phyloP scores from a whole-genome alignment of 2,329 filamentous ascomycete genomes.

The Hysterium pulicare region DNA sequence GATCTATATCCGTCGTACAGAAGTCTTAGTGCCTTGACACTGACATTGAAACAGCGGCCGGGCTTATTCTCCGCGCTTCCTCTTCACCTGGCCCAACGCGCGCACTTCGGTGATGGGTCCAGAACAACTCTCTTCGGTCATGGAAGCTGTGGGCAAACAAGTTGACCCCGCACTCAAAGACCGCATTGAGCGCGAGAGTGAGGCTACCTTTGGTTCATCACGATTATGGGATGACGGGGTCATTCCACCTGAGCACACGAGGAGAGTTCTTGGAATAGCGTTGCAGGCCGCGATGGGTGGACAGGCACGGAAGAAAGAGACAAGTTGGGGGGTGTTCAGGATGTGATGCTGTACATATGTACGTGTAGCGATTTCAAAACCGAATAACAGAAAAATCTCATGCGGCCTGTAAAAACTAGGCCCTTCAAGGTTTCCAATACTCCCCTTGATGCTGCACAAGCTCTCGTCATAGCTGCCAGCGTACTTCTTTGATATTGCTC shows the following conservation, averaged over 20 bases:
- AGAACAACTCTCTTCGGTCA: constrained; percentile 86
- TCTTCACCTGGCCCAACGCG: constrained; percentile 99
- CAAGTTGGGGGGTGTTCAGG: constrained; percentile 39
- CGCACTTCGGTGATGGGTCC: constrained; percentile 93
- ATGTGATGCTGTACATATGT: no score
- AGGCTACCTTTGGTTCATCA: constrained; percentile 83
- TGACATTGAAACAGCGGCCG: constrained; percentile 57
- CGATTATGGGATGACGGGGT: constrained; percentile 72
- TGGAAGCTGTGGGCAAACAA: constrained; percentile 87
- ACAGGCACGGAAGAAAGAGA: constrained; percentile 30
- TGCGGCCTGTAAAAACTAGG: no score
- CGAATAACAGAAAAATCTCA: no score
- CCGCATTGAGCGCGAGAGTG: constrained; percentile 85
- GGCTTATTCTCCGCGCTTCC: constrained; percentile 83
- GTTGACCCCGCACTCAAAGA: constrained; percentile 76
- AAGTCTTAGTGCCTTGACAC: no score
- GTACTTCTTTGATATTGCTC: no score
- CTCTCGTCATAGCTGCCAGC: no score
- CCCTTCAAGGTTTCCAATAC: no score
- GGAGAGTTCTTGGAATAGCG: constrained; percentile 48
- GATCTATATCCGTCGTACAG: no score
- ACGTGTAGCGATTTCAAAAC: no score
- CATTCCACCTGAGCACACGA: constrained; percentile 49
- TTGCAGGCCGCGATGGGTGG: constrained; percentile 45
- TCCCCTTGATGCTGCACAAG: no score